phyloP scores from a whole-genome alignment of 2,329 filamentous ascomycete species.

The Alternaria triticimaculans region DNA sequence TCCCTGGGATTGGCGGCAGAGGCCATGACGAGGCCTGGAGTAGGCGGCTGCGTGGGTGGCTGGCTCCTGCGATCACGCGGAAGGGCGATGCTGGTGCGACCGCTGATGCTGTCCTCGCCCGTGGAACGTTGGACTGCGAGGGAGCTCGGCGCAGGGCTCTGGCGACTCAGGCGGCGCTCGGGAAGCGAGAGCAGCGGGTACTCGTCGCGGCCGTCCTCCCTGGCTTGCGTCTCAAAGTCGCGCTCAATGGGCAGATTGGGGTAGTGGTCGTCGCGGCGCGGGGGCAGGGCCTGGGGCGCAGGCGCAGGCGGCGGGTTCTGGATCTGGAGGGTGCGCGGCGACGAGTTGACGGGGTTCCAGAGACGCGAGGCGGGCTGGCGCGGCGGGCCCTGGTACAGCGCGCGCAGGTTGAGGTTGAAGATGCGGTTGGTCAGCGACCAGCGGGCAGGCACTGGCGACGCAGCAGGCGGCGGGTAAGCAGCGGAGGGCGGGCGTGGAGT shows the following conservation, averaged over 20 bases:
- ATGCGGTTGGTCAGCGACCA: slow-evolving; percentile 53
- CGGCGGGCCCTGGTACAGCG: slow-evolving; percentile 35
- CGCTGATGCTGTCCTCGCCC: slow-evolving; percentile 47
- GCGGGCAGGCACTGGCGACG: slow-evolving; percentile 40
- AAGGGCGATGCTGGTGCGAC: slow-evolving; percentile 60
- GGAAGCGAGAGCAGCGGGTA: slow-evolving; percentile 64
- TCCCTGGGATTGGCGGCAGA: slow-evolving; percentile 21
- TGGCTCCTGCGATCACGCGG: slow-evolving; percentile 49
- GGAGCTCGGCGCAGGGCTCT: slow-evolving; percentile 50
- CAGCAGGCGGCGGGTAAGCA: slow-evolving; percentile 32
- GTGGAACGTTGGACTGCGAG: slow-evolving; percentile 48
- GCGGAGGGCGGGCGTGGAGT: slow-evolving; percentile 36
- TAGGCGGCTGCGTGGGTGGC: slow-evolving; percentile 32
- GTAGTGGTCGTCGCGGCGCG: slow-evolving; percentile 14
- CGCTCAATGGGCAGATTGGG: slow-evolving; percentile 56
- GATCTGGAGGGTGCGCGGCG: slow-evolving; percentile 54
- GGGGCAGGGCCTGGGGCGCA: slow-evolving; percentile 49
- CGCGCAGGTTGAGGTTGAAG: slow-evolving; percentile 45
- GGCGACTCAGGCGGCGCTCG: slow-evolving; percentile 61
- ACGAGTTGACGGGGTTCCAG: slow-evolving; percentile 68
- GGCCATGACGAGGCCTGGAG: slow-evolving; percentile 36
- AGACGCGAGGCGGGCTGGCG: slow-evolving; percentile 58
- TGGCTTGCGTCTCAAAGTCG: slow-evolving; percentile 10
- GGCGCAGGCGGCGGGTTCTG: slow-evolving; percentile 54
- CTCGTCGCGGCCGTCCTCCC: slow-evolving; percentile 54